Evolutionary conservation across 2,329 filamentous ascomycete genomes (phyloP).

Genomic region (Parafenestella ontariensis): DNA sequence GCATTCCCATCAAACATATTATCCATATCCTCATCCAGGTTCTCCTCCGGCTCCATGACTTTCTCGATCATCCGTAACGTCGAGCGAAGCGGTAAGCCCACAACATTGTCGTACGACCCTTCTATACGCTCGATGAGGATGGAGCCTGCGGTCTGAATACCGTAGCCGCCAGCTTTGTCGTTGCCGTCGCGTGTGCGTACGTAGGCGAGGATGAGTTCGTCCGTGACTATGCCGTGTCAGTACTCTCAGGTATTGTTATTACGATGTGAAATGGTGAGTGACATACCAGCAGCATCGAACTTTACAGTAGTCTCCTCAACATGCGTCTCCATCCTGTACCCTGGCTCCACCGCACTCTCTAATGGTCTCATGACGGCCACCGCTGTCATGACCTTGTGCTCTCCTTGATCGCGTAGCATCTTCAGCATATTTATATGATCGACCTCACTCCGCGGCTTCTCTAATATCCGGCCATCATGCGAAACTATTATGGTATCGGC

Average conservation of each 20-base stretch:
- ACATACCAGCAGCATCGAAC: constrained; percentile 70
- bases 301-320: constrained; percentile 92
- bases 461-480: constrained; percentile 76
- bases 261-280: neutral
- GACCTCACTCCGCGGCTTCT: constrained; percentile 84
- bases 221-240: constrained; percentile 59
- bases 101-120: constrained; percentile 90
- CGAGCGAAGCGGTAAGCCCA: constrained; percentile 83
- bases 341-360: constrained; percentile 79
- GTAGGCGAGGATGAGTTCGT: constrained; percentile 83
- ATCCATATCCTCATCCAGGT: constrained; percentile 51
- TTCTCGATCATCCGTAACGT: constrained; percentile 85
- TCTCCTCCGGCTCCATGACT: constrained; percentile 74
- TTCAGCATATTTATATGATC: constrained; percentile 87
- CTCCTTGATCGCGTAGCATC: constrained; percentile 75
- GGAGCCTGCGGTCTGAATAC: constrained; percentile 85
- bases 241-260: neutral
- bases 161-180: constrained; percentile 97
- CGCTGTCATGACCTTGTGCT: constrained; percentile 85
- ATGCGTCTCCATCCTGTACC: constrained; percentile 80
- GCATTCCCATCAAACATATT: constrained; percentile 47
- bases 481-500: constrained; percentile 91
- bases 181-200: constrained; percentile 87
- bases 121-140: constrained; percentile 89
- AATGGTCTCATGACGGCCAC: constrained; percentile 84